Conservation (phyloP, 2,329 filamentous ascomycete species). For the Microsporum canis region DNA sequence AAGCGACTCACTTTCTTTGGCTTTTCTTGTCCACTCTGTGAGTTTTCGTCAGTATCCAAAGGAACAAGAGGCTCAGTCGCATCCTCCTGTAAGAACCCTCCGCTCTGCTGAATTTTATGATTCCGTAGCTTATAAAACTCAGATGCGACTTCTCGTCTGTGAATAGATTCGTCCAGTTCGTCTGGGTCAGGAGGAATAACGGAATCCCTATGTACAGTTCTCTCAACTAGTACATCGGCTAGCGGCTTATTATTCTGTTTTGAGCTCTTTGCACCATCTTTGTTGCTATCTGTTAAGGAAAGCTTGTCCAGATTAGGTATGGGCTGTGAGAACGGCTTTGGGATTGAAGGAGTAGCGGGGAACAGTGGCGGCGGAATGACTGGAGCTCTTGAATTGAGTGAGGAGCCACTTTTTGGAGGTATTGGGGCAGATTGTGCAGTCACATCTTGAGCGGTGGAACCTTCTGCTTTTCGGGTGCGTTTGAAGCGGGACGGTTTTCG, state of each 20-base stretch:
- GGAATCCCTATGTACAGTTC: constrained; percentile 24
- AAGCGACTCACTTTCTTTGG: constrained; percentile 37
- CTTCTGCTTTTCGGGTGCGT: constrained; percentile 22
- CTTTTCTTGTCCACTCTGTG: constrained; percentile 15
- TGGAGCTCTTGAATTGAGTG: constrained; percentile 6
- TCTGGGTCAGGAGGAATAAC: constrained; percentile 41
- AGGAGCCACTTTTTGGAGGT: constrained; percentile 16
- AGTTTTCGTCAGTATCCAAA: constrained; percentile 46
- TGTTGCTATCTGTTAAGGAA: neutral
- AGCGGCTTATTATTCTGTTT: constrained; percentile 33
- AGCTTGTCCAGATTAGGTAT: constrained; percentile 19
- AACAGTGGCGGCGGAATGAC: constrained; percentile 23
- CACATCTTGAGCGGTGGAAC: constrained; percentile 7
- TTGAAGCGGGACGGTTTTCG: constrained; percentile 38
- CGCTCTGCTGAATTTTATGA: constrained; percentile 68
- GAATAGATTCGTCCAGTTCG: constrained; percentile 59
- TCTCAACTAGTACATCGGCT: constrained; percentile 48
- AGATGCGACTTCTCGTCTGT: constrained; percentile 65
- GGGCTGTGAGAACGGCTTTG: constrained; percentile 31
- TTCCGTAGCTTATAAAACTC: constrained; percentile 79
- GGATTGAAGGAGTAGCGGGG: constrained; percentile 27
- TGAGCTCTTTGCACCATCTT: neutral
- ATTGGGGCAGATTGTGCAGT: constrained; percentile 13
- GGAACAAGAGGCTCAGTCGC: constrained; percentile 52
- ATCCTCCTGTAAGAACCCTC: constrained; percentile 66